Base-by-base conservation (phyloP, 352 stramenopile genomes). In the Phytopythium litorale region DNA sequence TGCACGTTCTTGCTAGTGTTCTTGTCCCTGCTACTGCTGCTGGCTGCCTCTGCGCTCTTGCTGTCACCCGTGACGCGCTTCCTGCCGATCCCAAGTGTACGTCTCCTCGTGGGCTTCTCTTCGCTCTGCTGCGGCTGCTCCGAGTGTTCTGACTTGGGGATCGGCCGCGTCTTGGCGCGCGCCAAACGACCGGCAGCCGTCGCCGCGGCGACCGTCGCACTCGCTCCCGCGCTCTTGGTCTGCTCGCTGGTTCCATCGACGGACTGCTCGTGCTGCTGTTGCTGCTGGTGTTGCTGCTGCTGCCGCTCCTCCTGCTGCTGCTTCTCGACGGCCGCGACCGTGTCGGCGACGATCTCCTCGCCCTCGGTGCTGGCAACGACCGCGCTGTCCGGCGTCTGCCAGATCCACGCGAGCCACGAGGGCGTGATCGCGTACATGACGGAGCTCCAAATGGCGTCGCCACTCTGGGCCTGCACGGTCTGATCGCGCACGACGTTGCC, bases 371-470 rank as follows among this genome's bases (percentile, higher is more conserved):
- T 52, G 19, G 46, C 46, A 16, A 60, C 64, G 1, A 49, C 19
- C 2, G 73, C 65, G 8, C 65, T 68, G 4, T 60, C 49, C 25
- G 48, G 63, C 7, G 64, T 52, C 16, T 75, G 56, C 86, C 84
- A 92, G 35, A 92, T 85, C 86, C 86, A 92, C 51, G 76, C 83
- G 13, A 94, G 64, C 81, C 81, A 94, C 30, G 52, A 58, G 0
- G 86, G 86, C 23, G 83, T 92, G 19, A 94, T 62, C 1, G 84
- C 86, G 65, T 94, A 94, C 70, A 88, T 83, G 55, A 94, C 71
- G 1, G 83, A 92, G 45, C 82, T 76, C 85, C 84, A 92, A 45
- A 92, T 87, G 15, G 86, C 83, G 30, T 94, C 79, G 42, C 83
- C 82, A 43, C 85, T 79, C 62, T 92, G 83, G 13, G 79, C 81